Evolutionary conservation across 2,329 filamentous ascomycete species (phyloP).

Genomic region (Aureobasidium subglaciale): DNA sequence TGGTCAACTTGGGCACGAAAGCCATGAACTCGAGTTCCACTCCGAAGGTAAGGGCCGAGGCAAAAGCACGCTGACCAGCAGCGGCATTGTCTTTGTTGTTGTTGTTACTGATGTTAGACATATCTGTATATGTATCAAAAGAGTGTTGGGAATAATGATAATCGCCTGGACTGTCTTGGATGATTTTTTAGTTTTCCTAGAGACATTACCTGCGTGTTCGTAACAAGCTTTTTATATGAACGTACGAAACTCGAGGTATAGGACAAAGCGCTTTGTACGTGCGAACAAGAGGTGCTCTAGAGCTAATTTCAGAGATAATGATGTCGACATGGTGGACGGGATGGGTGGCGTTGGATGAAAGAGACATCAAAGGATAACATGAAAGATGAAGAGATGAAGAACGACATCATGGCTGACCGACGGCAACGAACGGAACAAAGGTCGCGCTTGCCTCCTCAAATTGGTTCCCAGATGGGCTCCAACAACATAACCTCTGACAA

Average conservation of each 20-base stretch:
- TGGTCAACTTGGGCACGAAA: background rate
- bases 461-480: too few relatives aligned
- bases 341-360: background rate
- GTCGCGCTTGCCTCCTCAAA: background rate
- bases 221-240: background rate
- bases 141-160: background rate
- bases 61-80: slow-evolving; percentile 1
- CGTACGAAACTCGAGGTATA: background rate
- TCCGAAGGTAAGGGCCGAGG: background rate
- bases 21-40: background rate
- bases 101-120: background rate
- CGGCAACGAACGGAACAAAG: background rate
- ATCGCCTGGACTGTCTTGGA: background rate
- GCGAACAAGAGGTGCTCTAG: background rate
- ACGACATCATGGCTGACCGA: too few relatives aligned
- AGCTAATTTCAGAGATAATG: background rate
- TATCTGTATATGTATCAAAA: background rate
- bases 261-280: background rate
- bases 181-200: background rate
- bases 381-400: background rate
- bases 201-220: background rate
- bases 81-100: background rate
- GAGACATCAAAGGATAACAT: background rate
- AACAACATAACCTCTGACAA: too few relatives aligned
- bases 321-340: background rate